A percentile compares a stretch with the other conserved stretches of the same genome.
Evolutionary conservation across 108 stramenopile species (phyloP).

Genomic region (Skeletonema marinoi): DNA sequence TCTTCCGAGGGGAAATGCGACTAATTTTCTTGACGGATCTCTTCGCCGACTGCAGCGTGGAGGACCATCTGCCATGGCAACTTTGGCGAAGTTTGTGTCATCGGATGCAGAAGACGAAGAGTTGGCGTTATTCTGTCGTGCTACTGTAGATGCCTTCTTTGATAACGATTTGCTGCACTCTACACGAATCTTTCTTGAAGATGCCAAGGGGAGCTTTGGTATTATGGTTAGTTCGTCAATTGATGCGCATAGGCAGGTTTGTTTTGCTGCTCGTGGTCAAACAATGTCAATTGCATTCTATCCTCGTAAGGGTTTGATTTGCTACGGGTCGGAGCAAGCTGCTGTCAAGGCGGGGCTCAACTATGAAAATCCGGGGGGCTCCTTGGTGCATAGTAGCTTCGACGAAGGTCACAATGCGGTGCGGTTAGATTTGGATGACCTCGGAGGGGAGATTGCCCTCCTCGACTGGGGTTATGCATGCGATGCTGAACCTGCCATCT

Average conservation of each 20-base stretch:
- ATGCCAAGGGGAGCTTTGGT: slow-evolving; percentile 84
- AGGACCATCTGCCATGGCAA: slow-evolving; percentile 12
- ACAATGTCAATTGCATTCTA: slow-evolving; percentile 81
- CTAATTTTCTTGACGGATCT: neutral
- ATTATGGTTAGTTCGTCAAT: slow-evolving; percentile 62
- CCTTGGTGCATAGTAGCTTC: slow-evolving; percentile 9
- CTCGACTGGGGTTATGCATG: slow-evolving; percentile 46
- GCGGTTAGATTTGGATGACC: slow-evolving; percentile 49
- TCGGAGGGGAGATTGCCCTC: slow-evolving; percentile 50
- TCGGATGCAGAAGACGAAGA: slow-evolving; percentile 24
- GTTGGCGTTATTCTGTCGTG: slow-evolving; percentile 27
- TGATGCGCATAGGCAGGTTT: slow-evolving; percentile 77
- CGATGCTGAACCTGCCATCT: slow-evolving; percentile 38
- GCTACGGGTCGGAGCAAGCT: slow-evolving; percentile 84
- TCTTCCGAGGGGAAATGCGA: neutral
- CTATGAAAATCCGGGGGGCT: slow-evolving; percentile 48
- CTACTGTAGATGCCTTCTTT: slow-evolving; percentile 73
- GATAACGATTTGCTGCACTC: slow-evolving; percentile 79
- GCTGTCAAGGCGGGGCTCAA: slow-evolving; percentile 73
- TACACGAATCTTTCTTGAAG: slow-evolving; percentile 60
- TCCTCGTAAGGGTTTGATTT: slow-evolving; percentile 75
- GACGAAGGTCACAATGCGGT: slow-evolving; percentile 41
- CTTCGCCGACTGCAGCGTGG: neutral
- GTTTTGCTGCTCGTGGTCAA: slow-evolving; percentile 82
- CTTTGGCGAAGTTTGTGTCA: slow-evolving; percentile 28